Percentiles rank a stretch among this genome's conserved stretches.
These are phyloP conservation scores for Samsoniella hepiali DNA, from an alignment of 2,329 filamentous ascomycete species.

Conservation along the genomic window DNA sequence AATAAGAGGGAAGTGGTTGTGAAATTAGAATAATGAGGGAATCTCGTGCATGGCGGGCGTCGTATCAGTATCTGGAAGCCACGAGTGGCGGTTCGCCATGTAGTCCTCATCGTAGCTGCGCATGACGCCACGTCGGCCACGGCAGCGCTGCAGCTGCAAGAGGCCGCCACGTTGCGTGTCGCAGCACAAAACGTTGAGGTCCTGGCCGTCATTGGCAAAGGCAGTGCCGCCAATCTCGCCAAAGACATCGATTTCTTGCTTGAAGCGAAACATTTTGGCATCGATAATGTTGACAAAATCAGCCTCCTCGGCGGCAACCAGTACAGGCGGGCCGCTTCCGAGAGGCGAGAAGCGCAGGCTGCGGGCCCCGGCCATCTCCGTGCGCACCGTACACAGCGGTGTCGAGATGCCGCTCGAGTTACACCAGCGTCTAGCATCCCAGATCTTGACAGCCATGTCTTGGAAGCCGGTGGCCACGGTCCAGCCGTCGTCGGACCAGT, in stretches of 20 bases:
- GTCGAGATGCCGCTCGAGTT: constrained; percentile 46
- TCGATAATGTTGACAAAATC: constrained; percentile 72
- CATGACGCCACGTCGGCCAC: constrained; percentile 20
- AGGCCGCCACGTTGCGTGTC: constrained; percentile 66
- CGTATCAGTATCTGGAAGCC: constrained; percentile 10
- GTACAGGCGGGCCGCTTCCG: constrained; percentile 62
- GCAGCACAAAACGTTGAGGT: constrained; percentile 65
- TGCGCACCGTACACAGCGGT: constrained; percentile 54
- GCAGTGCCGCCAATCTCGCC: constrained; percentile 69
- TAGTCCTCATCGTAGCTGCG: constrained; percentile 13
- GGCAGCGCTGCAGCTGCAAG: constrained; percentile 55
- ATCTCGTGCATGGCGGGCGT: constrained; percentile 10
- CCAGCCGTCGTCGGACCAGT: constrained; percentile 75
- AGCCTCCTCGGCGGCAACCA: constrained; percentile 73
- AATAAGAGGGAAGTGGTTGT: not conserved
- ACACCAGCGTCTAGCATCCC: constrained; percentile 70
- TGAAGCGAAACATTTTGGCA: constrained; percentile 58
- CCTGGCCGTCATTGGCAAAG: constrained; percentile 64
- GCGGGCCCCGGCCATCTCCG: constrained; percentile 66
- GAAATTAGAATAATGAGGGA: constrained; percentile 2
- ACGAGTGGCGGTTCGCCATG: constrained; percentile 12
- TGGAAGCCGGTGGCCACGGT: constrained; percentile 75
- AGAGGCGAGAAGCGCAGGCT: constrained; percentile 69
- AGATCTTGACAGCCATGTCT: constrained; percentile 69
- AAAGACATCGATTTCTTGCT: constrained; percentile 71